Base-by-base conservation (phyloP, 495 filamentous ascomycete species). In the Staphylotrichum tortipilum region DNA sequence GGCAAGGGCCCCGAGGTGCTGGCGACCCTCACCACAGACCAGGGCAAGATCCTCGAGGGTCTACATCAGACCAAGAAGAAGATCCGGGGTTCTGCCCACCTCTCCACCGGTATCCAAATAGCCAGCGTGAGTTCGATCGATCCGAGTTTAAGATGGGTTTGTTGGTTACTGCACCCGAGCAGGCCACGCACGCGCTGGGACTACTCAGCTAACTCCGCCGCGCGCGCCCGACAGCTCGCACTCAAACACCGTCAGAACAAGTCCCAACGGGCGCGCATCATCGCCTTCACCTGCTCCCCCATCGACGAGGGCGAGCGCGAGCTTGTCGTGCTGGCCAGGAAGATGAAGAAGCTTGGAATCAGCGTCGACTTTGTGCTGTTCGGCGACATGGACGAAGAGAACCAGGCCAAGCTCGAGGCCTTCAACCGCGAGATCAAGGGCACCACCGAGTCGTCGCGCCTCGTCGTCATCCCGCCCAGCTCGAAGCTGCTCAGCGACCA, bases 171-270 rank as follows among this genome's bases (percentile, higher is more conserved):
- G 15, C 28, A 14, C 10, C 4, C 18, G n/a, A 1, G n/a, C n/a
- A n/a, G n/a, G n/a, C n/a, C n/a, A n/a, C n/a, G n/a, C n/a, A n/a
- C n/a, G n/a, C n/a, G n/a, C n/a, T n/a, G n/a, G n/a, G n/a, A n/a
- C n/a, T n/a, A n/a, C n/a, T n/a, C n/a, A n/a, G n/a, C n/a, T n/a
- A n/a, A n/a, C n/a, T n/a, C n/a, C n/a, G n/a, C n/a, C n/a, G n/a
- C n/a, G n/a, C n/a, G n/a, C n/a, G n/a, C n/a, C 15, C 31, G 12
- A 58, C 53, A 95, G 88, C 79, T 98, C 48, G 92, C 92, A n/a
- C 77, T 98, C 55, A 98, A 97, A 73, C 92, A 98, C 68, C 84
- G 92, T 30, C 89, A 95, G 69, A 95, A 98, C 69, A 96, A 95
- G 61, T 86, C 85, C 30, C 90, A 96, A 68, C 80, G 84, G 41